These are phyloP conservation scores for Pyrenophora graminea DNA, from an alignment of 2,329 filamentous ascomycete species.

Conservation along the genomic window DNA sequence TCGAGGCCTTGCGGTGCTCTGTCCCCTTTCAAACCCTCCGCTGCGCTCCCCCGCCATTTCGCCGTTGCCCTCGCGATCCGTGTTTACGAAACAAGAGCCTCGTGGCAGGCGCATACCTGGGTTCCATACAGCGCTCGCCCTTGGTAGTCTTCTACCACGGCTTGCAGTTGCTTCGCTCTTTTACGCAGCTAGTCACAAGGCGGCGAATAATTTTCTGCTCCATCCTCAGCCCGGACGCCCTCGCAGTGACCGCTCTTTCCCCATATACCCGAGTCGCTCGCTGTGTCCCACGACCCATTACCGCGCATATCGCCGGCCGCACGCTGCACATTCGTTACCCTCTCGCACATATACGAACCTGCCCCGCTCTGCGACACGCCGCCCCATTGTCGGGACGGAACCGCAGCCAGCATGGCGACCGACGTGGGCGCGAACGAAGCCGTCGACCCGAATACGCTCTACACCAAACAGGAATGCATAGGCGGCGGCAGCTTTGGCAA, in stretches of 20 bases:
- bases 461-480: slow-evolving; percentile 75
- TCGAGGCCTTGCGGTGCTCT: neutral
- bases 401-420: slow-evolving; percentile 27
- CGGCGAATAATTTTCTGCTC: slow-evolving; percentile 1
- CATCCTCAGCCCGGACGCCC: slow-evolving; percentile 3
- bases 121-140: neutral
- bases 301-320: neutral
- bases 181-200: neutral
- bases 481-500: slow-evolving; percentile 98
- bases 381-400: neutral
- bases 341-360: neutral
- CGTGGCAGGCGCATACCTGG: slow-evolving; percentile 7
- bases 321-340: neutral
- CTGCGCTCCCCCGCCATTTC: slow-evolving; percentile 12
- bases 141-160: neutral
- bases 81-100: slow-evolving; percentile 23
- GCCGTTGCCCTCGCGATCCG: slow-evolving; percentile 24
- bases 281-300: slow-evolving; percentile 3
- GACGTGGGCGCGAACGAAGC: slow-evolving; percentile 51
- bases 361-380: neutral
- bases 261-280: slow-evolving; percentile 4
- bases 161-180: neutral
- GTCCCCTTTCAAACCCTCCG: neutral
- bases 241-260: slow-evolving; percentile 10
- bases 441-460: slow-evolving; percentile 85